These are phyloP conservation scores for Alternaria burnsii DNA, from an alignment of 2,329 filamentous ascomycete species.

Conservation along the genomic window DNA sequence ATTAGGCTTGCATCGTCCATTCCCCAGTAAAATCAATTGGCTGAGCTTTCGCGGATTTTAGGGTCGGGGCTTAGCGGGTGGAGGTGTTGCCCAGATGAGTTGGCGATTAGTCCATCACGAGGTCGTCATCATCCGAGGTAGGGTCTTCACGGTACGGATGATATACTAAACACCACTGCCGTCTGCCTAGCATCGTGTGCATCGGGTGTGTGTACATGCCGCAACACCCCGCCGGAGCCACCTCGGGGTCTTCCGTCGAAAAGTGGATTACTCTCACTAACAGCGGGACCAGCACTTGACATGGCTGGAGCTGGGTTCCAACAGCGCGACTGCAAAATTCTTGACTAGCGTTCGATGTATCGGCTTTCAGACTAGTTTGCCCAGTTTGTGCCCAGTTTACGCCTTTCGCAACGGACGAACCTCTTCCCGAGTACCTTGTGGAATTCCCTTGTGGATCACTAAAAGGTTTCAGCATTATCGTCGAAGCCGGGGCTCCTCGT, in stretches of 20 bases:
- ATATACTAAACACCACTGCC: not conserved
- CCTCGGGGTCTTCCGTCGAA: not conserved
- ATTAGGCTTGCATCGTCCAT: not conserved
- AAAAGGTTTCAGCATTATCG: constrained; percentile 1
- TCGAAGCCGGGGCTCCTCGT: not conserved
- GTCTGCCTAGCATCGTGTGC: not conserved
- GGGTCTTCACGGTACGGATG: not conserved
- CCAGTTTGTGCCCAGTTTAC: not conserved
- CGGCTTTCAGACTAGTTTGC: constrained; percentile 1
- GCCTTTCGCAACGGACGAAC: constrained; percentile 1
- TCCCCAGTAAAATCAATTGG: not conserved
- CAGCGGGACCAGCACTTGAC: not conserved
- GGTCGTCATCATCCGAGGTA: not conserved
- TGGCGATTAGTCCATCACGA: not conserved
- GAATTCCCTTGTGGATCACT: not conserved
- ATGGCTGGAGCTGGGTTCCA: not conserved
- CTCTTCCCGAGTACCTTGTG: not conserved
- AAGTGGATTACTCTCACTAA: not conserved
- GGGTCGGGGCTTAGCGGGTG: not conserved
- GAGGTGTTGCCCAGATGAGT: not conserved
- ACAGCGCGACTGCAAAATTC: not conserved
- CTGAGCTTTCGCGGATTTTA: not conserved
- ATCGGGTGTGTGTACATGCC: not conserved
- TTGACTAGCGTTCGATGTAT: constrained; percentile 14
- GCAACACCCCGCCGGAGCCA: not conserved